Base-by-base conservation (phyloP, 1,284 basidiomycete species). In the Ceratobasidium sp. region DNA sequence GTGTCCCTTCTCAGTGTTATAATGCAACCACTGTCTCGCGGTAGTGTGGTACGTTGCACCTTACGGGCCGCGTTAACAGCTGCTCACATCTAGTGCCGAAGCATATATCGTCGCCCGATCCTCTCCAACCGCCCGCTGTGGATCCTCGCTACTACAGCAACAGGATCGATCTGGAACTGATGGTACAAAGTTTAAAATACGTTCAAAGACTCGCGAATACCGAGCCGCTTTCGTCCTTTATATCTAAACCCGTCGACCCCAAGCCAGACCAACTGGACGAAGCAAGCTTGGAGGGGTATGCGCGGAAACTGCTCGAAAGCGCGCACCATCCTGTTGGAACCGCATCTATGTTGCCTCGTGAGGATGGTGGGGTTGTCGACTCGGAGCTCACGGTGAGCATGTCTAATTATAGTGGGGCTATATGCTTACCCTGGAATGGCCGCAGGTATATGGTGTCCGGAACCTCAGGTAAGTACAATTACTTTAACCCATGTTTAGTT, bases 361-460 rank as follows among this genome's bases (percentile, higher is more conserved):
- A 81, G 48, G 77, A 82, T 62, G 82, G 82, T 48, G 84, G 84
- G 65, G 84, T 85, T 3, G 84, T 85, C 11, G 82, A 82, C 77
- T 48, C 81, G 3, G 74, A 79, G 29, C 74, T 81, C 1, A 74
- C 59, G 49, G 76, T 61, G 22, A 19, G 56, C 9, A 31, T 11
- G 4, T 34, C 1, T 6, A 29, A 14, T 16, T 51, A 31, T 19
- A 16, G 13, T 16, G n/a, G 2, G 19, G 1, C 6, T 24, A 8
- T 37, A 43, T 41, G 13, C 54, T 49, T 43, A 53, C 22, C 63
- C 37, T 11, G 34, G n/a, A 24, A 22, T 49, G 3, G 14, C 2
- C 11, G 24, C 31, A 71, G 68, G 68, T 77, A 7, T 74, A 77
- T 58, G 76, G 76, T n/a, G 43, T 54, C 5, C 46, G 56, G 3